A percentile compares a stretch with the other conserved stretches of the same genome.
phyloP scores from a whole-genome alignment of 2,329 filamentous ascomycete genomes.

The Pseudogymnoascus sp. region DNA sequence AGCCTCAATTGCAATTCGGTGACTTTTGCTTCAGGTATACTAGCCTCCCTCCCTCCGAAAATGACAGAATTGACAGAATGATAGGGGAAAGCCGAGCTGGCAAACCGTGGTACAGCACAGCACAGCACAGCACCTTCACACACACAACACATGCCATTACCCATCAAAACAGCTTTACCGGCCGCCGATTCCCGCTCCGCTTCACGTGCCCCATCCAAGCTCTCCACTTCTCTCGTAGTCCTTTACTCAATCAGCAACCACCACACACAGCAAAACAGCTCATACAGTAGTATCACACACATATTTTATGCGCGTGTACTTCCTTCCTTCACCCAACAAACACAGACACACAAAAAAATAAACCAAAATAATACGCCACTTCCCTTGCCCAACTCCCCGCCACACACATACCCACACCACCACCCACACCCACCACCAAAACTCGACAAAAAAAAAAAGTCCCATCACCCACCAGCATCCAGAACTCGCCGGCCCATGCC shows the following conservation, averaged over 20 bases:
- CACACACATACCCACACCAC: neutral
- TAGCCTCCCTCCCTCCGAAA: too few relatives aligned
- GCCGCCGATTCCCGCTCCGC: neutral
- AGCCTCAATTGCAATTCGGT: neutral
- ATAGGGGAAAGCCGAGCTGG: neutral
- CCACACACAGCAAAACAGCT: neutral
- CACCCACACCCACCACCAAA: neutral
- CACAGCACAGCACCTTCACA: too few relatives aligned
- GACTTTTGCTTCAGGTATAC: neutral
- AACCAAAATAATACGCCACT: neutral
- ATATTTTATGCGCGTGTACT: too few relatives aligned
- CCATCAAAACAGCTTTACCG: neutral
- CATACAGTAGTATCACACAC: neutral
- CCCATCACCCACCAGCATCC: neutral
- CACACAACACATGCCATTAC: neutral
- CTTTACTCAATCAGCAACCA: neutral
- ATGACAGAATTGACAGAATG: neutral
- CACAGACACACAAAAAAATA: neutral
- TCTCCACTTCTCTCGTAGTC: neutral
- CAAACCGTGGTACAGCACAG: neutral
- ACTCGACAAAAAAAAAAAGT: neutral
- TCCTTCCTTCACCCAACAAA: neutral
- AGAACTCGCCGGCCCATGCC: neutral
- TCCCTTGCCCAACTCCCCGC: neutral
- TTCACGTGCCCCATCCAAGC: neutral